These are phyloP conservation scores for Lactifluus rugatus DNA, from an alignment of 768 basidiomycete species.

Conservation along the genomic window DNA sequence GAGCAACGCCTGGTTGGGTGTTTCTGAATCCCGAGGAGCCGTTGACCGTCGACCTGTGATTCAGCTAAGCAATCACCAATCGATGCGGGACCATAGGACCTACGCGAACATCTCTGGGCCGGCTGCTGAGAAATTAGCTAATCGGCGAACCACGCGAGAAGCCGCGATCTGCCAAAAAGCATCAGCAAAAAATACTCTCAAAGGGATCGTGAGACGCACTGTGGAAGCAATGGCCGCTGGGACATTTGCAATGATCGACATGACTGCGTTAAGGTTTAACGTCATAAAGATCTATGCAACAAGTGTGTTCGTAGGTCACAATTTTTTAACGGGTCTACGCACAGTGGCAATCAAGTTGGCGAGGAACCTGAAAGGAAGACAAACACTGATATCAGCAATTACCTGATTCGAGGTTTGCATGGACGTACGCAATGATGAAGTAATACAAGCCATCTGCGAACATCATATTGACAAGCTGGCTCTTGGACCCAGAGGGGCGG, in stretches of 20 bases:
- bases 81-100: background rate
- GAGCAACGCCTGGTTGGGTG: slow-evolving; percentile 1
- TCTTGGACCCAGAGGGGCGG: slow-evolving; percentile 26
- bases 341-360: slow-evolving; percentile 34
- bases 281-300: slow-evolving; percentile 56
- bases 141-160: slow-evolving; percentile 48
- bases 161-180: slow-evolving; percentile 41
- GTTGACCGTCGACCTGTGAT: slow-evolving; percentile 19
- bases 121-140: slow-evolving; percentile 37
- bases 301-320: background rate
- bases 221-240: slow-evolving; percentile 36
- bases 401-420: slow-evolving; percentile 16
- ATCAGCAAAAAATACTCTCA: background rate
- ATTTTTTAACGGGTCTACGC: background rate
- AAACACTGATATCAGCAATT: slow-evolving; percentile 19
- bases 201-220: background rate
- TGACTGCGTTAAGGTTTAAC: slow-evolving; percentile 52
- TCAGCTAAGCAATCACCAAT: slow-evolving; percentile 19
- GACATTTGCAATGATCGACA: slow-evolving; percentile 58
- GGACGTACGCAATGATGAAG: slow-evolving; percentile 61
- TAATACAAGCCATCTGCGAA: slow-evolving; percentile 65
- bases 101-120: slow-evolving; percentile 26
- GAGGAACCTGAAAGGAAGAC: slow-evolving; percentile 26
- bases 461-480: slow-evolving; percentile 50
- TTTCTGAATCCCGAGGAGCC: slow-evolving; percentile 17